phyloP scores from a whole-genome alignment of 1,139 yeast genomes.

The Blastobotrys buckinghamii region DNA sequence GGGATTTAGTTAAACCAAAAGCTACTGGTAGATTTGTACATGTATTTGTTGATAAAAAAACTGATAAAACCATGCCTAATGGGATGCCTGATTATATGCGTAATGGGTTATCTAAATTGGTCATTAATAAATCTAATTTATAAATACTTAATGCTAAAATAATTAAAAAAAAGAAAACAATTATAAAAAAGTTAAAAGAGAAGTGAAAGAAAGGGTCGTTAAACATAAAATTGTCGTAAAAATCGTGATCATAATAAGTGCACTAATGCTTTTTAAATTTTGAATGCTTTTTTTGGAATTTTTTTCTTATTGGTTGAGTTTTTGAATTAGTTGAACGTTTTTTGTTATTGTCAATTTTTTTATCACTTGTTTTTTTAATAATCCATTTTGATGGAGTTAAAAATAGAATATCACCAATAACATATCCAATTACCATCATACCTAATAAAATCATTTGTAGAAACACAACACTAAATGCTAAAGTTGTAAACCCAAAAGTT shows the following conservation, averaged over 20 bases:
- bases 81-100: slow-evolving; percentile 23
- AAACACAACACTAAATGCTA: slow-evolving; percentile 21
- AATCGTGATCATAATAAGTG: no score
- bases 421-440: slow-evolving; percentile 26
- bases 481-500: slow-evolving; percentile 16
- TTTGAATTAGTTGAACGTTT: not conserved
- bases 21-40: slow-evolving; percentile 29
- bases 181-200: not conserved
- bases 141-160: not conserved
- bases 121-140: slow-evolving; percentile 8
- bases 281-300: not conserved
- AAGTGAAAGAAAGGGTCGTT: not conserved
- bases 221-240: no score
- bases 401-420: slow-evolving; percentile 25
- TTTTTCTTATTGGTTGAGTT: not conserved
- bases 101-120: slow-evolving; percentile 17
- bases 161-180: no score
- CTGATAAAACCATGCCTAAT: slow-evolving; percentile 22
- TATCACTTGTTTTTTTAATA: not conserved
- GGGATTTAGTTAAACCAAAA: slow-evolving; percentile 20
- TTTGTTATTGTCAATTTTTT: not conserved
- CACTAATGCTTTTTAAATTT: no score
- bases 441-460: slow-evolving; percentile 26
- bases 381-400: slow-evolving; percentile 14
- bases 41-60: slow-evolving; percentile 28